These are phyloP conservation scores for Chytriomyces confervae DNA, from an alignment of 192 early-diverging fungal genomes.

Conservation along the genomic window DNA sequence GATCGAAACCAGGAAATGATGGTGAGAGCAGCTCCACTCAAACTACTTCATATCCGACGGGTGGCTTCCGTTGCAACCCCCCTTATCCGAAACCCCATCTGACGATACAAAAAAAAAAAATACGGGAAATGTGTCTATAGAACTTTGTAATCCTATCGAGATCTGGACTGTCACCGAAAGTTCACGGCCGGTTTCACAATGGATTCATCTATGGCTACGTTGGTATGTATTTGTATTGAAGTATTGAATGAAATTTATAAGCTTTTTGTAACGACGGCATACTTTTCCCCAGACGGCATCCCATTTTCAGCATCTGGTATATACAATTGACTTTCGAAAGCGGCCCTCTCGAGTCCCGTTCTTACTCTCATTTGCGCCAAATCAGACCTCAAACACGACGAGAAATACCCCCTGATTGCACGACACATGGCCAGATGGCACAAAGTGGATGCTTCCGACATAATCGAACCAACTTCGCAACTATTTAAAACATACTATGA, in stretches of 20 bases:
- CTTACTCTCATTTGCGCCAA: background rate
- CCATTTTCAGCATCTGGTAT: conserved; percentile 22
- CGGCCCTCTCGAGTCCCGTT: background rate
- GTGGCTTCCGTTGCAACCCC: background rate
- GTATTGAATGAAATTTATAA: background rate
- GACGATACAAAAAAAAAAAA: too few species aligned
- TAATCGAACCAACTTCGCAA: conserved; percentile 44
- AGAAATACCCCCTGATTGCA: conserved; percentile 79
- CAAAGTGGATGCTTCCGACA: conserved; percentile 54
- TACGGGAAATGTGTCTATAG: conserved; percentile 43
- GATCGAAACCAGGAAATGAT: conserved; percentile 85
- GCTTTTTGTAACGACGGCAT: background rate
- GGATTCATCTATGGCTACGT: conserved; percentile 88
- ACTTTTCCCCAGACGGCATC: conserved; percentile 51
- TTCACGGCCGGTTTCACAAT: conserved; percentile 87
- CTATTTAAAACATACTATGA: conserved; percentile 75
- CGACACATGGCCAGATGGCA: conserved; percentile 84
- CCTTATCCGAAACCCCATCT: too few species aligned
- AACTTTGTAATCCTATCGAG: conserved; percentile 79
- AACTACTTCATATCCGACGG: background rate
- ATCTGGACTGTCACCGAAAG: conserved; percentile 69
- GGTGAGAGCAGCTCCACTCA: conserved; percentile 53
- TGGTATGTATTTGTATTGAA: conserved; percentile 8
- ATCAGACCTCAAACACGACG: conserved; percentile 25
- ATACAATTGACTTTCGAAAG: background rate